phyloP scores from a whole-genome alignment of 495 filamentous ascomycete genomes.

The Penicillium pulvis region DNA sequence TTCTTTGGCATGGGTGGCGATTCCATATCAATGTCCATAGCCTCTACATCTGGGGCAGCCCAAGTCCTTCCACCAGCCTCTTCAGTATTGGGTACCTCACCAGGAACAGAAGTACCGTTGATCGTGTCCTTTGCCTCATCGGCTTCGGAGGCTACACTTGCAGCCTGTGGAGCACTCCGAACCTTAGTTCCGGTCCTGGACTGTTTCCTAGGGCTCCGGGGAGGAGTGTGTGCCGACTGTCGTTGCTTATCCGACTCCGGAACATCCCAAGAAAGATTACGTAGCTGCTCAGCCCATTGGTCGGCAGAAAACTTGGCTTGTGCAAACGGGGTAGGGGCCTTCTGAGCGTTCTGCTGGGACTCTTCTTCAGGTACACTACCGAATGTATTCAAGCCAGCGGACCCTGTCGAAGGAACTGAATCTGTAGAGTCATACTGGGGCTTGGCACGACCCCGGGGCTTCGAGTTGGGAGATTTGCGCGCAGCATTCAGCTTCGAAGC shows the following conservation, averaged over 20 bases:
- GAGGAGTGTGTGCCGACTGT: conserved; percentile 30
- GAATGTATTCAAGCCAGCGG: conserved; percentile 21
- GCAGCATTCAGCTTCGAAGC: conserved; percentile 33
- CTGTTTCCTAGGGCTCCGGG: conserved; percentile 42
- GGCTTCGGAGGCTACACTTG: conserved; percentile 46
- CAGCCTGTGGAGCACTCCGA: conserved; percentile 34
- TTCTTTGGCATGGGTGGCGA: conserved; percentile 5
- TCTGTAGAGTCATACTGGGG: conserved; percentile 22
- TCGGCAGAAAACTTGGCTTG: conserved; percentile 62
- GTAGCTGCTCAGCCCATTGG: conserved; percentile 67
- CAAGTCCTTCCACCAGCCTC: conserved; percentile 45
- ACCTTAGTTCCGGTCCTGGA: conserved; percentile 29
- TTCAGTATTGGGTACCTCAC: conserved; percentile 18
- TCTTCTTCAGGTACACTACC: neutral
- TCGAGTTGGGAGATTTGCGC: conserved; percentile 35
- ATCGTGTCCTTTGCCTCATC: conserved; percentile 41
- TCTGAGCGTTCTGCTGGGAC: conserved; percentile 7
- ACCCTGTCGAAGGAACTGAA: conserved; percentile 13
- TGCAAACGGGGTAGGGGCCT: conserved; percentile 37
- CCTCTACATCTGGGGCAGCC: conserved; percentile 29
- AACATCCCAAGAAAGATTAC: conserved; percentile 54
- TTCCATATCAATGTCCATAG: conserved; percentile 56
- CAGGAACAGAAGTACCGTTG: conserved; percentile 21
- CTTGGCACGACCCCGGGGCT: conserved; percentile 32
- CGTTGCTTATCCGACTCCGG: conserved; percentile 37